phyloP scores from a whole-genome alignment of 331 rosid genomes.

The Prunus yedoensis region DNA sequence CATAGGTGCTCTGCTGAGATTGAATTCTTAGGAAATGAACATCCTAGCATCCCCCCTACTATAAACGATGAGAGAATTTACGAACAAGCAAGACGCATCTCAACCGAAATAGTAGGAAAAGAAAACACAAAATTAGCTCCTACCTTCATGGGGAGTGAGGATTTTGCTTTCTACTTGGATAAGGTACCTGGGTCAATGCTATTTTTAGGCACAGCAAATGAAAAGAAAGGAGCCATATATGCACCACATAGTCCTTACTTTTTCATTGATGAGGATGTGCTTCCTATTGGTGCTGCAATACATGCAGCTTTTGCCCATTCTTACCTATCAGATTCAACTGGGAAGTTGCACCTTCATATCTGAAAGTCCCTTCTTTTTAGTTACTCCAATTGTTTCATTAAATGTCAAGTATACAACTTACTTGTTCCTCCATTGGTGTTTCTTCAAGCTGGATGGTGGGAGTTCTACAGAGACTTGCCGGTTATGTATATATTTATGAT shows the following conservation, averaged over 20 bases:
- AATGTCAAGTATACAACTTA: not conserved
- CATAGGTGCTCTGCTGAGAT: conserved; percentile 67
- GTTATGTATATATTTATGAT: no score
- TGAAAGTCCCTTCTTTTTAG: not conserved
- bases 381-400: conserved; percentile 10
- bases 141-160: conserved; percentile 71
- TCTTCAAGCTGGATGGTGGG: not conserved
- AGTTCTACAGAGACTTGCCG: not conserved
- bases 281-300: conserved; percentile 77
- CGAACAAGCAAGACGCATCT: conserved; percentile 39
- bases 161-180: conserved; percentile 75
- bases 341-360: conserved; percentile 15
- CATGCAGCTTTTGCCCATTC: conserved; percentile 78
- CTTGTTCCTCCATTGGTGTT: not conserved
- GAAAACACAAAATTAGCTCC: conserved; percentile 55
- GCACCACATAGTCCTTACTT: conserved; percentile 65
- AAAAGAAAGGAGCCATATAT: conserved; percentile 55
- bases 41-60: conserved; percentile 71
- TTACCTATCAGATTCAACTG: conserved; percentile 42
- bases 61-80: conserved; percentile 58
- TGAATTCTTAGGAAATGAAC: conserved; percentile 55
- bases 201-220: conserved; percentile 59
- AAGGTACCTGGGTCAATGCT: conserved; percentile 70
- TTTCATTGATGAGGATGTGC: conserved; percentile 60
- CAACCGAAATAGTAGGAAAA: conserved; percentile 62